phyloP scores from a whole-genome alignment of 306 rosid species.

The Vigna mungo region DNA sequence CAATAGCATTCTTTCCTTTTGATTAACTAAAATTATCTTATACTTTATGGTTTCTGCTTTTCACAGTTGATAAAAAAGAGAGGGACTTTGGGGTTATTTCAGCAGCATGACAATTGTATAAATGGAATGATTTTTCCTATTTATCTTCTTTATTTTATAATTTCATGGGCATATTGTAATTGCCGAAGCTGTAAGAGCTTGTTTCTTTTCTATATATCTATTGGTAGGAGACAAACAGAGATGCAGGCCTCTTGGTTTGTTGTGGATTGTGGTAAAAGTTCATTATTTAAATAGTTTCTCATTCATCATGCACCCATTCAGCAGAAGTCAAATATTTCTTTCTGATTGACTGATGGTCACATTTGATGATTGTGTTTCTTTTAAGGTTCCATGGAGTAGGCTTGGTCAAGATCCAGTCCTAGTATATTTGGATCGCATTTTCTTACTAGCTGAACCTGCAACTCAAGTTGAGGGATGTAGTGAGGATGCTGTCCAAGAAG shows the following conservation, averaged over 20 bases:
- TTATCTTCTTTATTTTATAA: background rate
- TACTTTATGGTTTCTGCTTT: constrained; percentile 5
- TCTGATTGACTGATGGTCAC: constrained; percentile 27
- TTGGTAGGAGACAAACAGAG: background rate
- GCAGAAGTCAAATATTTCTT: constrained; percentile 31
- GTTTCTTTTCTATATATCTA: constrained; percentile 27
- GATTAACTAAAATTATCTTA: background rate
- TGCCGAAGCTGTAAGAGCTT: constrained; percentile 12
- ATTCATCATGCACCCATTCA: background rate
- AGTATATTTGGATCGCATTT: constrained; percentile 89
- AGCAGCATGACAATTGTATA: constrained; percentile 8
- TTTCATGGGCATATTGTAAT: constrained; percentile 18
- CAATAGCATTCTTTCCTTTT: too few relatives aligned
- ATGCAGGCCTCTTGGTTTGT: constrained; percentile 16
- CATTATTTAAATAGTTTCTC: constrained; percentile 11
- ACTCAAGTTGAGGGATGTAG: constrained; percentile 83
- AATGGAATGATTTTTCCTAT: background rate
- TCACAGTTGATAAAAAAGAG: constrained; percentile 15
- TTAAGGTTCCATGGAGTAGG: constrained; percentile 98
- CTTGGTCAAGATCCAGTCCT: constrained; percentile 99
- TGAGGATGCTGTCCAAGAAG: constrained; percentile 92
- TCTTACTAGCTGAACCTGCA: constrained; percentile 95
- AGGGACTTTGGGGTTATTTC: background rate
- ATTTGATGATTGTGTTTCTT: constrained; percentile 40
- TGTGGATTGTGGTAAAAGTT: constrained; percentile 27